phyloP scores from a whole-genome alignment of 1,284 basidiomycete species.

The Termitomyces sp. region DNA sequence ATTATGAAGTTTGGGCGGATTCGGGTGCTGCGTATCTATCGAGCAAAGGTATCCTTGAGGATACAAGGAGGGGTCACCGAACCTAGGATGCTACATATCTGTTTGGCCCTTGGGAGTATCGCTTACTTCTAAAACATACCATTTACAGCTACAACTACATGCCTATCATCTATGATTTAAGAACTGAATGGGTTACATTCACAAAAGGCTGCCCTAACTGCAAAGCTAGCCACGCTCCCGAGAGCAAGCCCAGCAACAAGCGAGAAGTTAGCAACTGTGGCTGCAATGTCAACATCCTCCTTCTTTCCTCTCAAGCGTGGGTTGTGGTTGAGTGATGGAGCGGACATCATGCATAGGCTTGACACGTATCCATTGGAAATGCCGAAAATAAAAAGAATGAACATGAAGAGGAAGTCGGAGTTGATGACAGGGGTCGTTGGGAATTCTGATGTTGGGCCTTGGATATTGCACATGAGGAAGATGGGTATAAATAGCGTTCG shows the following conservation, averaged over 20 bases:
- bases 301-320: conserved; percentile 53
- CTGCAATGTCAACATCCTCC: conserved; percentile 80
- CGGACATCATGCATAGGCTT: conserved; percentile 68
- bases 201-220: conserved; percentile 62
- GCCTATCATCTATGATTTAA: conserved; percentile 2
- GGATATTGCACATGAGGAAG: conserved; percentile 80
- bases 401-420: conserved; percentile 73
- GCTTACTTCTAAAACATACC: too few relatives aligned
- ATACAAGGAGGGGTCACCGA: conserved; percentile 10
- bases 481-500: conserved; percentile 80
- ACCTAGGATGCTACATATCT: background rate
- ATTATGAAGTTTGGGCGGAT: conserved; percentile 67
- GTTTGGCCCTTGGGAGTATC: background rate
- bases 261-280: conserved; percentile 75
- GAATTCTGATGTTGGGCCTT: conserved; percentile 31
- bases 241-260: conserved; percentile 70
- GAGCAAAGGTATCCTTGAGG: conserved; percentile 41
- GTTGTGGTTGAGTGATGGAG: conserved; percentile 70
- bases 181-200: conserved; percentile 63
- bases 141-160: background rate
- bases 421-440: conserved; percentile 49
- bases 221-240: conserved; percentile 78
- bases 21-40: conserved; percentile 61
- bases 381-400: conserved; percentile 71
- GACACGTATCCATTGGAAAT: conserved; percentile 73